Conservation (phyloP, 306 rosid genomes). For the Prunus mongolica region DNA sequence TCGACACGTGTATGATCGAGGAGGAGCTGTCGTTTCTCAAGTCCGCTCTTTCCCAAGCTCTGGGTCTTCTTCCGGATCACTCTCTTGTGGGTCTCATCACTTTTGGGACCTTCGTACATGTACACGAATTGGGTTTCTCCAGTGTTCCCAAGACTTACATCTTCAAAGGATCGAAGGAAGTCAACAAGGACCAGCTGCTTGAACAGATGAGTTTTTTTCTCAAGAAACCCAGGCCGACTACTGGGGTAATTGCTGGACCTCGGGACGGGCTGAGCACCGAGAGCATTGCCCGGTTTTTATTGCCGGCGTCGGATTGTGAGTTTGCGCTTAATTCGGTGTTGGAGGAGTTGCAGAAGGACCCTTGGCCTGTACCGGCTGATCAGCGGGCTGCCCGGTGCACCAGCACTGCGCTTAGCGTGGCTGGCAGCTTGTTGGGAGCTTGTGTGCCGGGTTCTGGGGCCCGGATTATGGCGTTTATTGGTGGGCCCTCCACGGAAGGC, state of each 20-base stretch:
- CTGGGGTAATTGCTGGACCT: constrained; percentile 86
- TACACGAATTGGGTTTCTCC: constrained; percentile 85
- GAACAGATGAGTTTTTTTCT: constrained; percentile 83
- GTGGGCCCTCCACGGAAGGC: constrained; percentile 97
- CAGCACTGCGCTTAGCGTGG: constrained; percentile 77
- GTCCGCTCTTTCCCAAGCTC: constrained; percentile 71
- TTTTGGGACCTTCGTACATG: constrained; percentile 73
- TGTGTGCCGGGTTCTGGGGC: constrained; percentile 97
- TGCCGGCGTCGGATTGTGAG: constrained; percentile 82
- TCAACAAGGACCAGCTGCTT: constrained; percentile 74
- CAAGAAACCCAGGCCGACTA: constrained; percentile 65
- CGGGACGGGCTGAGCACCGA: constrained; percentile 78
- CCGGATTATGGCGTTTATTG: constrained; percentile 86
- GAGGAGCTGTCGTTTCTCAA: constrained; percentile 73
- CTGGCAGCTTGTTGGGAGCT: constrained; percentile 88
- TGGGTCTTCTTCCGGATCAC: constrained; percentile 75
- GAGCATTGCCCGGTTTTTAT: constrained; percentile 73
- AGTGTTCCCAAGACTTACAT: constrained; percentile 69
- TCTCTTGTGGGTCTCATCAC: constrained; percentile 86
- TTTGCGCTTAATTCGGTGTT: constrained; percentile 79
- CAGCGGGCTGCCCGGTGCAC: constrained; percentile 84
- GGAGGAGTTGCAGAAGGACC: constrained; percentile 97
- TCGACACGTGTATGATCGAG: constrained; percentile 76
- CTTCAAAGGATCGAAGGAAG: constrained; percentile 77
- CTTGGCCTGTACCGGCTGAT: constrained; percentile 81